These are phyloP conservation scores for Oryza glaberrima DNA, from an alignment of 176 grass and related monocot genomes.

Conservation along the genomic window DNA sequence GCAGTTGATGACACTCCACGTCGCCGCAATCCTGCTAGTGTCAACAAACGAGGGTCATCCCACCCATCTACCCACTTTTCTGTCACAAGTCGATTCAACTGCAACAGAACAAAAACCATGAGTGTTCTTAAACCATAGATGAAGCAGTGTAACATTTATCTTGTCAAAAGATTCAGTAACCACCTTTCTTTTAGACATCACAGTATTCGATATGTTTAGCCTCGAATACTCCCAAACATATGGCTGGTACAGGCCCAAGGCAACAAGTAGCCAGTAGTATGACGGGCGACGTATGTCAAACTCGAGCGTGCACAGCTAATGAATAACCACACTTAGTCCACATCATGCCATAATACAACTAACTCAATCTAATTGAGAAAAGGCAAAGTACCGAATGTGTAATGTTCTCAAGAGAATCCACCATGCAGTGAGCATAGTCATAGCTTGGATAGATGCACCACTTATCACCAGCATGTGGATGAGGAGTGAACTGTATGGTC, in stretches of 20 bases:
- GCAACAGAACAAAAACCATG: conserved; percentile 15
- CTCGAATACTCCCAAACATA: conserved; percentile 98
- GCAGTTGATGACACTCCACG: conserved; percentile 87
- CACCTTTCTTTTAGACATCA: conserved; percentile 99
- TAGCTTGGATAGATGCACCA: conserved; percentile 99
- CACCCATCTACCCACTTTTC: conserved; percentile 98
- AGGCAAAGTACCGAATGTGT: conserved; percentile 87
- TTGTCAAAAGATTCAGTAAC: conserved; percentile 12
- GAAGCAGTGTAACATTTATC: not conserved
- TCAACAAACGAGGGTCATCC: conserved; percentile 97
- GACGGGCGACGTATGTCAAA: conserved; percentile 97
- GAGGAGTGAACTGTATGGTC: conserved; percentile 71
- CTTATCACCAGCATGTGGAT: conserved; percentile 96
- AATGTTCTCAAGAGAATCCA: conserved; percentile 97
- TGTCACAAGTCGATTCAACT: conserved; percentile 93
- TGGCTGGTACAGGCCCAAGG: conserved; percentile 86
- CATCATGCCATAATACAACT: conserved; percentile 20
- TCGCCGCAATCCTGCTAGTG: conserved; percentile 78
- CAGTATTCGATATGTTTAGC: conserved; percentile 89
- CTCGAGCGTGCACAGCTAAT: conserved; percentile 69
- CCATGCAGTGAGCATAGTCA: conserved; percentile 95
- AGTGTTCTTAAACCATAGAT: conserved; percentile 14
- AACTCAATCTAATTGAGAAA: conserved; percentile 11
- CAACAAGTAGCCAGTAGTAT: conserved; percentile 93
- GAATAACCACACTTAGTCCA: conserved; percentile 32